Percentiles rank a stretch among this genome's conserved stretches.
These are phyloP conservation scores for Asterella californica DNA, from an alignment of 225 moss, liverwort and hornwort genomes.

Conservation along the genomic window DNA sequence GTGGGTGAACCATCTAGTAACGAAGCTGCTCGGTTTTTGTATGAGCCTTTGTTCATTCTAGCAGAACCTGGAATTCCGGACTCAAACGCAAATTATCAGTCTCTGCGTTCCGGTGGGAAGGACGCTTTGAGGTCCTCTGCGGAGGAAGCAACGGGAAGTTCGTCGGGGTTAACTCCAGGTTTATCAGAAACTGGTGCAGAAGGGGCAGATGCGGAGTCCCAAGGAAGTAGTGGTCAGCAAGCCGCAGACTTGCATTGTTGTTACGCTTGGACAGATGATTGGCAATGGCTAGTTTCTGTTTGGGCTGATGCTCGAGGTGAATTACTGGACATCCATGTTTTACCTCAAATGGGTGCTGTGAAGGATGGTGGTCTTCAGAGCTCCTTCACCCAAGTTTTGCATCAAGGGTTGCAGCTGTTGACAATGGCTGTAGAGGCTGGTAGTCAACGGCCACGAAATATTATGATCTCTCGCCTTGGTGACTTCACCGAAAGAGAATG, in stretches of 20 bases:
- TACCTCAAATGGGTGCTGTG: constrained; percentile 58
- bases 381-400: constrained; percentile 73
- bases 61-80: constrained; percentile 73
- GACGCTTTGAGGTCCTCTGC: constrained; percentile 45
- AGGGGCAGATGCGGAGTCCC: constrained; percentile 47
- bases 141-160: constrained; percentile 60
- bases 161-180: constrained; percentile 42
- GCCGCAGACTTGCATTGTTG: constrained; percentile 91
- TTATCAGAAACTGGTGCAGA: constrained; percentile 60
- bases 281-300: constrained; percentile 96
- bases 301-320: constrained; percentile 98
- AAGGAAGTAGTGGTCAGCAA: constrained; percentile 43
- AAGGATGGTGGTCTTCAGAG: constrained; percentile 54
- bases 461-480: constrained; percentile 80
- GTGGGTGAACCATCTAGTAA: constrained; percentile 40
- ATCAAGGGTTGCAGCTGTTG: constrained; percentile 88
- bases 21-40: constrained; percentile 69
- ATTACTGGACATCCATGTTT: constrained; percentile 74
- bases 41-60: constrained; percentile 88
- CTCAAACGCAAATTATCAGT: constrained; percentile 39
- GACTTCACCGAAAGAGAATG: constrained; percentile 78
- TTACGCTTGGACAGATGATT: constrained; percentile 89
- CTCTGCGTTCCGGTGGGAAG: constrained; percentile 47
- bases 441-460: constrained; percentile 59
- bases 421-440: constrained; percentile 84